Evolutionary conservation across 257 asterid species (phyloP).

Genomic region (Fraxinus pennsylvanica): DNA sequence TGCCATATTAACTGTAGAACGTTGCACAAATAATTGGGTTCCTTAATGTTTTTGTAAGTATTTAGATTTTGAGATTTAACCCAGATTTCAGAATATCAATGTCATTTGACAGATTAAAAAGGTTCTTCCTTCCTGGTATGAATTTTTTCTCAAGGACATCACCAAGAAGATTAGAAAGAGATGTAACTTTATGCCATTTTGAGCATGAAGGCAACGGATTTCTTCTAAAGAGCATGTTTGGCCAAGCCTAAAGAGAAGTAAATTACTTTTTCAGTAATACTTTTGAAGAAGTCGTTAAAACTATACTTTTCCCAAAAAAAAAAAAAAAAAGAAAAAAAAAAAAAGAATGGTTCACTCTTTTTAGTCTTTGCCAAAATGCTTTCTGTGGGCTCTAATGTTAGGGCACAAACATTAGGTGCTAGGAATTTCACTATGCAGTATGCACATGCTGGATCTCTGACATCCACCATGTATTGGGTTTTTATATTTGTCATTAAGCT

Average conservation of each 20-base stretch:
- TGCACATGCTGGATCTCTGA: constrained; percentile 49
- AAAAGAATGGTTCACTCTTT: background rate
- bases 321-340: too few relatives aligned
- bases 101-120: constrained; percentile 1
- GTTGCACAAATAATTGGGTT: constrained; percentile 24
- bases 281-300: background rate
- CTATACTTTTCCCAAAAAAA: background rate
- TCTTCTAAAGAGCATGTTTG: background rate
- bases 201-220: background rate
- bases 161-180: background rate
- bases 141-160: background rate
- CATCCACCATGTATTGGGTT: constrained; percentile 27
- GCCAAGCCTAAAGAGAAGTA: background rate
- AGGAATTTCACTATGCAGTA: constrained; percentile 26
- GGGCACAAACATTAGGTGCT: background rate
- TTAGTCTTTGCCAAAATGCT: background rate
- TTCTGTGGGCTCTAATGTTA: background rate
- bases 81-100: constrained; percentile 2
- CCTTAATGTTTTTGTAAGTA: constrained; percentile 12
- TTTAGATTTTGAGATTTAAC: constrained; percentile 20
- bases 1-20: background rate
- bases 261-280: background rate
- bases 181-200: background rate
- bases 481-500: background rate
- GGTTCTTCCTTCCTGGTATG: constrained; percentile 1